Conservation (phyloP, 441 rosid species). For the Manihot esculenta region DNA sequence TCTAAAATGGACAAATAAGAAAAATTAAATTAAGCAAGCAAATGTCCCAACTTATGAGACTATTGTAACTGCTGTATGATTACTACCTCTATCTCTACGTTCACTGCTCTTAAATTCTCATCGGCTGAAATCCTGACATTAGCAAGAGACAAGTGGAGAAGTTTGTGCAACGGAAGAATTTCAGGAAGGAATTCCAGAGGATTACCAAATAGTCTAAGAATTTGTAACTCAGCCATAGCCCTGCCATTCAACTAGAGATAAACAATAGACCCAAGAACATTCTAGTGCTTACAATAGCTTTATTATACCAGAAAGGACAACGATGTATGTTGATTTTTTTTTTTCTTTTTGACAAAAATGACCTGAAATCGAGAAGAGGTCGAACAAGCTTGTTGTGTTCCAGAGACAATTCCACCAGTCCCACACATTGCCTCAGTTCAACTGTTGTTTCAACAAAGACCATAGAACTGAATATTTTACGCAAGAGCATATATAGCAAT, state of each 20-base stretch:
- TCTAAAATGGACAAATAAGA: conserved; percentile 46
- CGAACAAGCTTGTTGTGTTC: conserved; percentile 94
- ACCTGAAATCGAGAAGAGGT: conserved; percentile 99
- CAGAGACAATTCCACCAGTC: conserved; percentile 79
- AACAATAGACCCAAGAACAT: conserved; percentile 37
- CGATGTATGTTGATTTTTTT: conserved; percentile 20
- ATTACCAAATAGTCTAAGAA: conserved; percentile 90
- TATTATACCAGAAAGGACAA: conserved; percentile 16
- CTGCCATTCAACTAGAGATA: conserved; percentile 56
- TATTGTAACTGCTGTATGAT: conserved; percentile 16
- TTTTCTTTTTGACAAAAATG: no score
- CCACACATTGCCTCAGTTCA: conserved; percentile 83
- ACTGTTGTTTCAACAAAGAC: conserved; percentile 48
- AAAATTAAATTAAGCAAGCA: conserved; percentile 1
- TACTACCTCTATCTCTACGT: conserved; percentile 86
- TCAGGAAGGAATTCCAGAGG: conserved; percentile 99
- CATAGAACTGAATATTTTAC: conserved; percentile 17
- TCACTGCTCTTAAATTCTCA: conserved; percentile 87
- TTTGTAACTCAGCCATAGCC: conserved; percentile 83
- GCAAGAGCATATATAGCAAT: conserved; percentile 4
- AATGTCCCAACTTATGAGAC: conserved; percentile 4
- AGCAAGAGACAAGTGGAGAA: conserved; percentile 89
- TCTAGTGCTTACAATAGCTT: conserved; percentile 18
- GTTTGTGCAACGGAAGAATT: conserved; percentile 83
- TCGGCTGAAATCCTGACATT: conserved; percentile 88